Base-by-base conservation (phyloP, 768 basidiomycete genomes). In the Panus rudis region DNA sequence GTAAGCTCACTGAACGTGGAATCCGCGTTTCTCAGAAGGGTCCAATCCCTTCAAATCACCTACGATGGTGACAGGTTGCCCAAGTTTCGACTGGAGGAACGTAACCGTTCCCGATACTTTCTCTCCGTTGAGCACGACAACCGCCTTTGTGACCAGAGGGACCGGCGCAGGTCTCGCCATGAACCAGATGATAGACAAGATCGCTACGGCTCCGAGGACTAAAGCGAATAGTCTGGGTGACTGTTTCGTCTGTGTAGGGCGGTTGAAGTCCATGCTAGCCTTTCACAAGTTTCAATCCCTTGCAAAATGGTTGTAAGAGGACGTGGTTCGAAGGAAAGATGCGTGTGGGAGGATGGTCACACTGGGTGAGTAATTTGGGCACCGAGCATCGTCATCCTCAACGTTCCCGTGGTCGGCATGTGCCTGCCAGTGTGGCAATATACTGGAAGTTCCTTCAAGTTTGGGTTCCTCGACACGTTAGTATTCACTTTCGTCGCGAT, bases 1-100 rank as follows among this genome's bases (percentile, higher is more conserved):
- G 16, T 3, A 14, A 3, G 67, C 81, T 45, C 51, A 86, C 85
- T 92, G 88, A 44, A 92, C 65, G 63, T 91, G 89, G 67, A 90
- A 86, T 4, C 89, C 89, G 26, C 80, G 74, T 46, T 68, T 57
- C 4, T 79, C 68, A 38, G 69, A 69, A 4, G 78, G 67, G 49
- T 76, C 72, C 34, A 91, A 70, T 47, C 73, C 74, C 44, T 63
- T 68, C 49, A 92, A 66, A 41, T 74, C 68, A 21, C 85, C 85
- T 8, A 72, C 73, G 30, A 91, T 63, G 12, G 64, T 75, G 38
- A 86, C 81, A 20, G 78, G 72, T 2, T 70, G 72, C 42, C 56
- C 58, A 47, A 61, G 58, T 14, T 66, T 57, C 2, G 65, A 42
- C 59, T 90, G 87, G 22, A 70, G 66, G 60, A 91, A 88, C 30